Evolutionary conservation across 2,329 filamentous ascomycete species (phyloP), one percentile per base, ranked within the genome.

Genomic region (Cytospora schulzeri): DNA sequence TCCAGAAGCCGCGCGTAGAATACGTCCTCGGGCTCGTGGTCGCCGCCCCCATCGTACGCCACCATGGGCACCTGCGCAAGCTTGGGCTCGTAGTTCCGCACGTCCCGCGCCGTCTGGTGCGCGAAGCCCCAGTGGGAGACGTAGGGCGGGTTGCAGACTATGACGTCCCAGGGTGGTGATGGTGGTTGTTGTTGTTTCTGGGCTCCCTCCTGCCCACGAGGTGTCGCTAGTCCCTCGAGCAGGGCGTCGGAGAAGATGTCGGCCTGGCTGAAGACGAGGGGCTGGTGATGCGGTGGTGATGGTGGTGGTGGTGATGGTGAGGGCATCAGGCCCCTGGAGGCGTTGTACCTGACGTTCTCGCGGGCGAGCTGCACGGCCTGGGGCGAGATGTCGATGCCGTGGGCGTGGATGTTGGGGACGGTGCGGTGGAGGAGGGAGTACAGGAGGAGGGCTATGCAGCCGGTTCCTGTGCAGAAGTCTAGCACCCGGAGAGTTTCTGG

Each of bases 121-220:
- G 81, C 76, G 71, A 91, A 93, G 9, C 84, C 85, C 48, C 73
- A 69, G 0, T 81, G 78, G 2, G 93, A 96, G 58, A 98, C 89
- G 74, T 98, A 98, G 0, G 95, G 95, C 19, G 95, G 95, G 72
- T 99, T 99, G 1, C 91, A 91, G 41, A 95, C 85, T 1, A 99
- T 76, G 4, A 98, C 77, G 67, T 96, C 88, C 71, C 74, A 83
- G 60, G 31, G 28, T 8, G 38, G 7, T 9, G 17, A 11, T 4
- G 14, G 12, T 4, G 14, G 5, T 22, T 26, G 35, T 22, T 19
- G 11, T 31, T 4, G 28, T 54, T 22, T 24, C 28, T 17, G 14
- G n/a, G n/a, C n/a, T n/a, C n/a, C n/a, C n/a, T 28, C 35, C 14
- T 33, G n/a, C 26, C 59, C 31, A 24, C 19, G 31, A 9, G 22